phyloP scores from a whole-genome alignment of 441 rosid species.

The Populus hybrid region DNA sequence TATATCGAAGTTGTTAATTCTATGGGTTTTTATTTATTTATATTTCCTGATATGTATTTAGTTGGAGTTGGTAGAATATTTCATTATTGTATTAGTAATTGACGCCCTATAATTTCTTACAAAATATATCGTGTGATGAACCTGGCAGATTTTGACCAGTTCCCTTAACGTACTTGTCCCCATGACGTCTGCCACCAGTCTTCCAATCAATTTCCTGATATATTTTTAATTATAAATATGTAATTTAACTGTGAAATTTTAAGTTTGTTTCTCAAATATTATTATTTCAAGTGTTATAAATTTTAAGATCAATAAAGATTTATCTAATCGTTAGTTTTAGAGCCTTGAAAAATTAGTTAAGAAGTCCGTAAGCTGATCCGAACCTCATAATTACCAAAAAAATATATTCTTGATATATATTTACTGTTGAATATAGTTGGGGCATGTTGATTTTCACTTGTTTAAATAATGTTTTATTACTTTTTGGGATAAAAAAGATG shows the following conservation, averaged over 20 bases:
- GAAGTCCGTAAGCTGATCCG: accelerated
- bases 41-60: not conserved
- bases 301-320: accelerated
- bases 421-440: too few relatives aligned
- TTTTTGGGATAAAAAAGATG: too few relatives aligned
- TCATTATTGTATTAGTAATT: not conserved
- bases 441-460: too few relatives aligned
- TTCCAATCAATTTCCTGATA: not conserved
- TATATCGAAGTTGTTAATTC: not conserved
- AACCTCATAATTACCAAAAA: too few relatives aligned
- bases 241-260: too few relatives aligned
- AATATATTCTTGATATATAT: too few relatives aligned
- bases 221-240: too few relatives aligned
- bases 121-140: not conserved
- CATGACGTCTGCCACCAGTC: slow-evolving; percentile 4
- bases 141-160: not conserved
- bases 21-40: not conserved
- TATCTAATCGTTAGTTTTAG: accelerated
- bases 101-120: not conserved
- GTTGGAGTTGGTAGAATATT: not conserved
- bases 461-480: too few relatives aligned
- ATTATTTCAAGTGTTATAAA: too few relatives aligned
- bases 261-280: too few relatives aligned
- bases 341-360: too few relatives aligned
- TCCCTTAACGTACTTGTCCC: not conserved